phyloP scores from a whole-genome alignment of 2,329 filamentous ascomycete genomes.

The Aurifilum marmelostoma region DNA sequence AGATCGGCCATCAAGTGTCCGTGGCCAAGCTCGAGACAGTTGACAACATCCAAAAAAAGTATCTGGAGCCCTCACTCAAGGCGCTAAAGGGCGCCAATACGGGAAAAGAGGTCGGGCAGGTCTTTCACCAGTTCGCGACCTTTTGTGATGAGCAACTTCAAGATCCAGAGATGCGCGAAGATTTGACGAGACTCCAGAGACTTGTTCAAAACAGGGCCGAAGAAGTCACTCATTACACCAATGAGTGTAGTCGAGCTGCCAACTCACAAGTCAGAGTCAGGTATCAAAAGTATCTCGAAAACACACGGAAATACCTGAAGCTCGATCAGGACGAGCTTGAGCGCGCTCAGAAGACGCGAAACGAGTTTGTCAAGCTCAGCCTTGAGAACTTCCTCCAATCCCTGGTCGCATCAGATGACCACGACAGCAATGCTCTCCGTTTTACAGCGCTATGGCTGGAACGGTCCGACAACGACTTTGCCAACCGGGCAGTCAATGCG shows the following conservation, averaged over 20 bases:
- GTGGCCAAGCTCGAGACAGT: slow-evolving; percentile 90
- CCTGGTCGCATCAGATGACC: slow-evolving; percentile 80
- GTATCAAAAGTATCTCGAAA: slow-evolving; percentile 64
- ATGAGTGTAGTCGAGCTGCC: slow-evolving; percentile 10
- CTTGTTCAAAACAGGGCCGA: slow-evolving; percentile 79
- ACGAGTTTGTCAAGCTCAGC: slow-evolving; percentile 83
- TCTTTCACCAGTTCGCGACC: slow-evolving; percentile 91
- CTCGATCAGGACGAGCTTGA: slow-evolving; percentile 87
- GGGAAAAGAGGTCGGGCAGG: slow-evolving; percentile 77
- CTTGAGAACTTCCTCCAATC: slow-evolving; percentile 92
- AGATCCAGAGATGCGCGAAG: slow-evolving; percentile 81
- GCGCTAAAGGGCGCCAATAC: slow-evolving; percentile 72
- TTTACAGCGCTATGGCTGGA: slow-evolving; percentile 96
- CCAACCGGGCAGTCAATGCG: slow-evolving; percentile 75
- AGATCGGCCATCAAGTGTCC: slow-evolving; percentile 85
- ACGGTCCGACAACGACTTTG: slow-evolving; percentile 72
- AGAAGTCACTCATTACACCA: slow-evolving; percentile 60
- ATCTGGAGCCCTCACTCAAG: slow-evolving; percentile 80
- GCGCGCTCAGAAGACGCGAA: slow-evolving; percentile 73
- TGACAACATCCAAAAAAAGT: slow-evolving; percentile 84
- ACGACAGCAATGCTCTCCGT: slow-evolving; percentile 86
- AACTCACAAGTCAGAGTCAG: slow-evolving; percentile 64
- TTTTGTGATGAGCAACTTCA: slow-evolving; percentile 96
- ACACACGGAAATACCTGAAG: slow-evolving; percentile 86
- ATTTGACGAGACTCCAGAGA: slow-evolving; percentile 78